Conservation (phyloP, 23 red algal species). For the Agarophyton chilense region DNA sequence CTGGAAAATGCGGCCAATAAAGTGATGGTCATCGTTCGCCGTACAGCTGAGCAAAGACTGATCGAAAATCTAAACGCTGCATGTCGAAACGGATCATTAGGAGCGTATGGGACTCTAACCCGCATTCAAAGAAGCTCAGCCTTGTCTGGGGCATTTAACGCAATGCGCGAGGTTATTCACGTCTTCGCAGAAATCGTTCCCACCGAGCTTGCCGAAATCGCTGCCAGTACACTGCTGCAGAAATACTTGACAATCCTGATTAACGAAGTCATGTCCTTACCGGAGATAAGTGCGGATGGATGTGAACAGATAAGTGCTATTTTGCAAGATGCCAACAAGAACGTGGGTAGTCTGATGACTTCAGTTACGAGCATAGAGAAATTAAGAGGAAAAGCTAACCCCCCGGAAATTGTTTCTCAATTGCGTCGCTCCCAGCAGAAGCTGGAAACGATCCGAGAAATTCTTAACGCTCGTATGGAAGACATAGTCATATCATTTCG, state of each 20-base stretch:
- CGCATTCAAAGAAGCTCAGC: constrained; percentile 66
- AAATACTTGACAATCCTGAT: constrained; percentile 58
- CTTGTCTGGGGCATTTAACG: constrained; percentile 63
- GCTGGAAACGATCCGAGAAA: constrained; percentile 23
- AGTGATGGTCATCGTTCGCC: constrained; percentile 47
- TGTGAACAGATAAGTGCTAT: constrained; percentile 70
- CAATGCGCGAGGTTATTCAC: constrained; percentile 60
- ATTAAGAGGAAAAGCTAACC: constrained; percentile 16
- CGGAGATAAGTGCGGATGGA: constrained; percentile 70
- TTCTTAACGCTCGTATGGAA: constrained; percentile 79
- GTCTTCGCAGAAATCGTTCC: constrained; percentile 71
- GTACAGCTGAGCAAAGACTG: constrained; percentile 55
- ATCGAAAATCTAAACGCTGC: constrained; percentile 61
- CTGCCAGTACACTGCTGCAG: constrained; percentile 43
- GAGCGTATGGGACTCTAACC: constrained; percentile 72
- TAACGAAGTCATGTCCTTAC: constrained; percentile 45
- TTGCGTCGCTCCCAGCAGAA: constrained; percentile 2
- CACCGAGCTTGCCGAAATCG: constrained; percentile 59
- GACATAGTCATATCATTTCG: constrained; percentile 58
- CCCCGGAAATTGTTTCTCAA: constrained; percentile 47
- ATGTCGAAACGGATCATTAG: constrained; percentile 57
- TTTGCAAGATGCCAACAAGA: constrained; percentile 49
- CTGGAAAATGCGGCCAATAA: constrained; percentile 62
- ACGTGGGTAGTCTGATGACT: constrained; percentile 50
- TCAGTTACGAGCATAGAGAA: constrained; percentile 31